These are phyloP conservation scores for Sugiyamaella marilandica DNA, from an alignment of 805 yeast genomes.

Conservation along the genomic window DNA sequence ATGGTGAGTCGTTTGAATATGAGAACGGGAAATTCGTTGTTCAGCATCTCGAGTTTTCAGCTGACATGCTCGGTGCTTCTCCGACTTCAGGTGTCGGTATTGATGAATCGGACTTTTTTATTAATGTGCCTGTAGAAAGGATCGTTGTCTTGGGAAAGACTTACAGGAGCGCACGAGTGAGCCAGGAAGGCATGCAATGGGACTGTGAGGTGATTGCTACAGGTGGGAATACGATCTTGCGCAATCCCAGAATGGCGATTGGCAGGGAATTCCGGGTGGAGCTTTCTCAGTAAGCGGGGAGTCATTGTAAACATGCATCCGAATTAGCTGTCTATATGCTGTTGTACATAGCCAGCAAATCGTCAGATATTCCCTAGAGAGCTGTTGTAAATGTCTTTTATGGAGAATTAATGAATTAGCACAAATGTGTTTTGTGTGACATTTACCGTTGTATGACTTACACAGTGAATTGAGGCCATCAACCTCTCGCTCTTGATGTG, in stretches of 20 bases:
- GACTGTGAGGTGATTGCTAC: slow-evolving; percentile 8
- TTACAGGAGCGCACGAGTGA: slow-evolving; percentile 1
- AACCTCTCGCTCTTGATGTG: no score
- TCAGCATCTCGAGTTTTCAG: slow-evolving; percentile 8
- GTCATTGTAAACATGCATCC: neutral
- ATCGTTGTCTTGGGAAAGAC: slow-evolving; percentile 15
- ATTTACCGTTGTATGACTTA: no score
- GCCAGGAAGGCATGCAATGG: slow-evolving; percentile 10
- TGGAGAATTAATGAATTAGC: no score
- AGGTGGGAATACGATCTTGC: slow-evolving; percentile 1
- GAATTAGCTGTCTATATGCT: neutral
- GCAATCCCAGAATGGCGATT: slow-evolving; percentile 15
- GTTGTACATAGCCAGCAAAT: neutral
- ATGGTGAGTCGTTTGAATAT: slow-evolving; percentile 67
- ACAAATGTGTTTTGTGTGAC: no score
- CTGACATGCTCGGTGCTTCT: slow-evolving; percentile 1
- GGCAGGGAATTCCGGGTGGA: slow-evolving; percentile 9
- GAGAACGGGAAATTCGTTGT: slow-evolving; percentile 41
- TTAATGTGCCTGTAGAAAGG: slow-evolving; percentile 15
- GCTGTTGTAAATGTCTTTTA: no score
- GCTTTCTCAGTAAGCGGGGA: neutral
- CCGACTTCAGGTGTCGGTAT: slow-evolving; percentile 2
- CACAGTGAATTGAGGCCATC: no score
- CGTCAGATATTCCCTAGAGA: no score
- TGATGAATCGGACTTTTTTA: slow-evolving; percentile 1